Base-by-base conservation (phyloP, 345 rosid species). In the Gynandropsis gynandra region DNA sequence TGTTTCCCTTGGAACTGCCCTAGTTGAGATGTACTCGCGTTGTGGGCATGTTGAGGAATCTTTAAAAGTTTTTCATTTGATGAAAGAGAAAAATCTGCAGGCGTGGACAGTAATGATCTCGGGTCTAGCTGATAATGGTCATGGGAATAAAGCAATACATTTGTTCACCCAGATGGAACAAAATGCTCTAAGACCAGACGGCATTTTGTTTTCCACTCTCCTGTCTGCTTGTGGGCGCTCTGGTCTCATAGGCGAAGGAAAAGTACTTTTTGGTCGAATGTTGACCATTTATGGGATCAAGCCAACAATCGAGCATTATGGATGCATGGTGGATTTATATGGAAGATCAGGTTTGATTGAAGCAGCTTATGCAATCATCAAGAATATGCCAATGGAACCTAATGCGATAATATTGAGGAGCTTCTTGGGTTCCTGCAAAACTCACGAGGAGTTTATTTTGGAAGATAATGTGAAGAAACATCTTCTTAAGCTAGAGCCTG, bases 21-120 rank as follows among this genome's bases (percentile, higher is more conserved):
- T 69, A 38, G 62, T 79, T 55, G 70, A 73, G 66, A 73, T 76
- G 85, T 79, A 79, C 62, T 72, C 79, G 24, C 73, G 73, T 47
- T 66, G 81, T 21, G 75, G 85, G 38, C 31, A 61, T 35, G 60
- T 71, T 42, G 64, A 33, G 45, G 61, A 69, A 24, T 74, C 85
- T 53, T 53, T 57, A 9, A 56, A 27, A 45, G 45, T 68, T 15
- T 73, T 76, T 50, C 55, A 45, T 53, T 66, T 42, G 8, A 59
- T 71, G 69, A 42, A 35, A 7, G 64, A 62, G 46, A 74, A 54
- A 68, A 68, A 68, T 40, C 52, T 79, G 65, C 81, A 71, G 63
- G 60, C 72, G 33, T 67, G 71, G 67, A 78, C 75, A 10, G 71
- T 73, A 52, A 72, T 78, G 69, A 65, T 75, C 41, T 68, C 71